Evolutionary conservation across 257 asterid genomes (phyloP).

Genomic region (Jacaranda mimosifolia): DNA sequence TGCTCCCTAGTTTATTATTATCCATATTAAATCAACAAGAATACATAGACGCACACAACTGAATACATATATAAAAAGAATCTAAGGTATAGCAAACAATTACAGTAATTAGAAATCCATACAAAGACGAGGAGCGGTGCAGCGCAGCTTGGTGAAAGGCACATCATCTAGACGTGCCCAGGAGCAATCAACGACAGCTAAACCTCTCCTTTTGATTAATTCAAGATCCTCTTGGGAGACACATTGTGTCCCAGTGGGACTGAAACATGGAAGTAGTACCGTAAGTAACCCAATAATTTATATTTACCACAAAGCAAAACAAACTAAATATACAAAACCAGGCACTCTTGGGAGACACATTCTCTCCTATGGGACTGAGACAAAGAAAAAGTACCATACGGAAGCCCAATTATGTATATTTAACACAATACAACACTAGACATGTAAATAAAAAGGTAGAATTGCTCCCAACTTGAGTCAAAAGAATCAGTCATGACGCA

Average conservation of each 20-base stretch:
- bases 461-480: not conserved
- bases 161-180: slow-evolving; percentile 98
- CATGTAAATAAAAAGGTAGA: not conserved
- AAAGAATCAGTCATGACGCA: slow-evolving; percentile 15
- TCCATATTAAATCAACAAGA: slow-evolving; percentile 9
- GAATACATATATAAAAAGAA: slow-evolving; percentile 8
- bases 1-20: not conserved
- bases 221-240: slow-evolving; percentile 88
- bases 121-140: slow-evolving; percentile 97
- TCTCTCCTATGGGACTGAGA: slow-evolving; percentile 87
- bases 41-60: slow-evolving; percentile 7
- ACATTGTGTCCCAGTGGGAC: slow-evolving; percentile 93
- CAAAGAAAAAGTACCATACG: slow-evolving; percentile 23
- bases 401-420: slow-evolving; percentile 1
- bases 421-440: not conserved
- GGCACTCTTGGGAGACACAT: slow-evolving; percentile 78
- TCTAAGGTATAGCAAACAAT: slow-evolving; percentile 1
- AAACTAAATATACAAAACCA: not conserved
- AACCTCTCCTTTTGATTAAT: slow-evolving; percentile 76
- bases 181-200: slow-evolving; percentile 97
- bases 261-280: slow-evolving; percentile 40
- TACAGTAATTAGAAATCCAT: slow-evolving; percentile 44
- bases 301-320: not conserved
- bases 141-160: slow-evolving; percentile 93
- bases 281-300: slow-evolving; percentile 20